Base-by-base conservation (phyloP, 192 early-diverging fungal genomes). In the Linderina pennispora region DNA sequence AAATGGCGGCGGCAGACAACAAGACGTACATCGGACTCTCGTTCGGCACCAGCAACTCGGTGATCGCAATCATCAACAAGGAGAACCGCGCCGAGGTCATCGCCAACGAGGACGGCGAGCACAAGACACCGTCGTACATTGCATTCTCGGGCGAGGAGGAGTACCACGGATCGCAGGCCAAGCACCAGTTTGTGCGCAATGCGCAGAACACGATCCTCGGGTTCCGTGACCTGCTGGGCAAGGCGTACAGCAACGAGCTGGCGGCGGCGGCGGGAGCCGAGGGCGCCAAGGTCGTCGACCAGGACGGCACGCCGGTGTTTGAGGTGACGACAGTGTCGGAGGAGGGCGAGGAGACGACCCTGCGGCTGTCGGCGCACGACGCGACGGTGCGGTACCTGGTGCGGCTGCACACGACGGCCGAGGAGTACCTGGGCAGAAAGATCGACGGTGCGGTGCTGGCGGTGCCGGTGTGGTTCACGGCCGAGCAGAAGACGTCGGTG, bases 71-170 rank as follows among this genome's bases (percentile, higher is more conserved):
- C 58, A 78, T 89, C 46, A 85, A 79, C 61, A 91, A 88, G 67
- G 85, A 83, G 48, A 49, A 55, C 39, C 50, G 59, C 23, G 62
- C 86, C 23, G 91, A 94, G 44, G 83, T 87, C 48, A 94, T 98
- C 62, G 96, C 96, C 55, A 97, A 98, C 78, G 91, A 93, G 73
- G 96, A 98, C 56, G 96, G 96, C 65, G 91, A 95, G 76, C 77
- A 93, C 47, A 89, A 90, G 70, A 96, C 93, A 57, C 90, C 96
- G 26, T 83, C 91, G 28, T 87, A 86, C 65, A 85, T 97, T 52
- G 90, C 92, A 49, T 94, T 94, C 80, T 83, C 85, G 0, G 86
- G 81, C 35, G 83, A 91, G 38, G 96, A 94, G 52, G 90, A 91
- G 76, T 87, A 91, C 65, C 72, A 60, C 47, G 65, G 74, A 40